Base-by-base conservation (phyloP, 2,329 filamentous ascomycete genomes). In the Phaeosphaeria sp. region DNA sequence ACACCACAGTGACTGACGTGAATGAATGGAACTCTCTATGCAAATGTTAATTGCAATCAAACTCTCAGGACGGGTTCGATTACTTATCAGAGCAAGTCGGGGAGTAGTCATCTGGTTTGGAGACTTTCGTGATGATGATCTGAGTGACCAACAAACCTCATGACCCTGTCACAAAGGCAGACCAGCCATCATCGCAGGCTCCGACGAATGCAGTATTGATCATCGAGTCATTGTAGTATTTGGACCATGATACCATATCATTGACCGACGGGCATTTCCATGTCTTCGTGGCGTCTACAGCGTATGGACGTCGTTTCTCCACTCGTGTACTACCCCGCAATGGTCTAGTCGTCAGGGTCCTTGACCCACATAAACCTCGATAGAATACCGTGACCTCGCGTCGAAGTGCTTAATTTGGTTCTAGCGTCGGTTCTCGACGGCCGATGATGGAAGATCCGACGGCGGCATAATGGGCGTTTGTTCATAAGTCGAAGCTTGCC, bases 391-490 rank as follows among this genome's bases (percentile, higher is more conserved):
- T 43, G 40, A 49, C 44, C 11, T 63, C 59, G 62, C 59, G 53
- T 64, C 49, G 61, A 64, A 63, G 17, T 50, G 56, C 57, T 62
- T 39, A 42, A 30, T 61, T 49, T 44, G 57, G 65, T 66, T 58
- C 57, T 66, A 70, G 57, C 56, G 53, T 61, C 63, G 66, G 66
- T 54, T 63, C 53, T 56, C 46, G 40, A 45, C 59, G 59, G 55
- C 51, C 56, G 24, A 51, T 45, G 36, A 46, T 55, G 53, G 17
- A 45, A 57, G 30, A 56, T 54, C 47, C 55, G 56, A 57, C 57
- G 56, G 55, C 39, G 53, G 47, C 21, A 50, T 55, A 54, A 64
- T 59, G 59, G 53, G 54, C 46, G 33, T 22, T 24, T 20, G n/a
- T 51, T 51, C 20, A 59, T 66, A 66, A 65, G 62, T 55, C 40